phyloP scores from a whole-genome alignment of 495 filamentous ascomycete genomes.

The Aspergillus asperescens region DNA sequence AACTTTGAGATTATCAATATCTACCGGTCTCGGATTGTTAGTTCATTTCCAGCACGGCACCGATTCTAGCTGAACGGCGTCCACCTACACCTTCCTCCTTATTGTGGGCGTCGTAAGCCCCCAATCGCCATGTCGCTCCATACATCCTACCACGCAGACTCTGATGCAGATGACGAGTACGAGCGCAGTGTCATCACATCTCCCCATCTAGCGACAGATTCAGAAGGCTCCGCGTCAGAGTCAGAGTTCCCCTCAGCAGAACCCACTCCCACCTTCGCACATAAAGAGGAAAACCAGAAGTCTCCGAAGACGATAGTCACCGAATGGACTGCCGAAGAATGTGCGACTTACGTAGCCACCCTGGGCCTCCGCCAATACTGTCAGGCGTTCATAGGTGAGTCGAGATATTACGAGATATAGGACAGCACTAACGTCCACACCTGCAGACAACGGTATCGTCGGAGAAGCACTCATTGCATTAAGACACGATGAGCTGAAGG shows the following conservation, averaged over 20 bases:
- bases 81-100: slow-evolving; percentile 11
- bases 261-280: slow-evolving; percentile 80
- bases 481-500: slow-evolving; percentile 86
- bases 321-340: slow-evolving; percentile 85
- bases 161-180: slow-evolving; percentile 92
- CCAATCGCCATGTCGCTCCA: slow-evolving; percentile 43
- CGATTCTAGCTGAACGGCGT: slow-evolving; percentile 16
- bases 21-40: neutral
- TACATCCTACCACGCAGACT: slow-evolving; percentile 67
- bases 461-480: slow-evolving; percentile 87
- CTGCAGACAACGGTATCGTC: slow-evolving; percentile 82
- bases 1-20: neutral
- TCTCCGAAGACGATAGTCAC: slow-evolving; percentile 75
- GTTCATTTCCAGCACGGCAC: neutral
- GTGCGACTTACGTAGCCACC: slow-evolving; percentile 74
- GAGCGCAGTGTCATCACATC: slow-evolving; percentile 75
- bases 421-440: neutral
- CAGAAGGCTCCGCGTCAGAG: slow-evolving; percentile 72
- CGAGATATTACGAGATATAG: neutral
- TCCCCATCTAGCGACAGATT: slow-evolving; percentile 66
- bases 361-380: slow-evolving; percentile 81
- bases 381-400: slow-evolving; percentile 71
- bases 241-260: slow-evolving; percentile 76
- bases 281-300: slow-evolving; percentile 58
- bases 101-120: slow-evolving; percentile 13